Evolutionary conservation across 257 asterid genomes (phyloP), one percentile per base, ranked within the genome.

Genomic region (Solanum okadae): DNA sequence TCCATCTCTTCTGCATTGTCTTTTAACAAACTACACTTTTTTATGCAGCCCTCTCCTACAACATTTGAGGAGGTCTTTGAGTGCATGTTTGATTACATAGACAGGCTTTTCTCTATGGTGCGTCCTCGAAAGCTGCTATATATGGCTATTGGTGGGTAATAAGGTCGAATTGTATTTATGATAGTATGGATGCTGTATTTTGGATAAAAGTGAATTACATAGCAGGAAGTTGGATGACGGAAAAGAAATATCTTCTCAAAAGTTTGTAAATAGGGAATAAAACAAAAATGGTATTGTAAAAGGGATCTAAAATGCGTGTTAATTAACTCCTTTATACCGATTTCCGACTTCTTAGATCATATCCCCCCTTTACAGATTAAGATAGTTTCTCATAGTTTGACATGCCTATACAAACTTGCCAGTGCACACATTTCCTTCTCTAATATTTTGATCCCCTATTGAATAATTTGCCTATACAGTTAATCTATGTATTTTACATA

Each of bases 71-170:
- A 95, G 44, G 98, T 95, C 5, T 94, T 95, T 10, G 27, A 44
- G 13, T 76, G 84, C 73, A 90, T 93, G 23, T 92, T 44, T 52
- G 93, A 88, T 2, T 94, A 92, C 29, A 88, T 95, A 5, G 96
- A 95, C 77, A 91, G 87, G 25, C 90, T 95, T 10, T 89, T 95
- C 83, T 76, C 85, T 84, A 93, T 93, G 3, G 94, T 94, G n/a
- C 90, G 91, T 52, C 98, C 98, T 0, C 87, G 91, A 0, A 94
- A 94, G 56, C 85, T 95, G 86, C 72, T 95, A 72, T 94, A 86
- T 88, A 23, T 94, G 93, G 98, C 98, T 10, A 92, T 95, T 22
- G 98, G 98, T 94, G 34, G 38, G 88, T 90, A 13, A 86, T 29
- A 52, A 18, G 44, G 86, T 52, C 13, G 15, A 37, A 42, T 4